Base-by-base conservation (phyloP, 352 stramenopile species). In the Aphanomyces invadans region DNA sequence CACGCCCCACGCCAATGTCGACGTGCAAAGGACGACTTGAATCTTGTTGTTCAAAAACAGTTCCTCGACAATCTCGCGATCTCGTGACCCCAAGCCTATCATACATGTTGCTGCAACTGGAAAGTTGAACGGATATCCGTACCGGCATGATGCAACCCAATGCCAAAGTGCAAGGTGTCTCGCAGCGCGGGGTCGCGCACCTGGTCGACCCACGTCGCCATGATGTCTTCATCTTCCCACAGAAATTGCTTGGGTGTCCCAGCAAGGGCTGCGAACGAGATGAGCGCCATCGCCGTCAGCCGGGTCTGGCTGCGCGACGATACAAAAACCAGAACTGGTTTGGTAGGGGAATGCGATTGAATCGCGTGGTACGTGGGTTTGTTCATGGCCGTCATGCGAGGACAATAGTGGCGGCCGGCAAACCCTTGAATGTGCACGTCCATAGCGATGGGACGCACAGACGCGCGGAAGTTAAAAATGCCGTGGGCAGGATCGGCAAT, bases 351-450 rank as follows among this genome's bases (percentile, higher is more conserved):
- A 69, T 99, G 88, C 45, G 97, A 78, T 71, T 97, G 94, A 60
- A 99, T 99, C 23, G 96, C 94, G 62, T 96, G 91, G 70, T 98
- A 99, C 4, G 92, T 98, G 4, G 97, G 97, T 56, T 99, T 99
- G 78, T 99, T 99, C 97, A 99, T 99, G 9, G 95, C 98, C 3
- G 95, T 92, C 97, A 99, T 99, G 17, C 96, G 80, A 21, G 95
- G 89, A 61, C 97, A 97, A 56, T 99, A 99, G 60, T 99, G 95
- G 36, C 96, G 92, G 32, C 97, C 96, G 0, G 95, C 87, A 63
- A 97, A 99, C 10, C 95, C 95, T 73, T 98, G 93, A 48, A 99
- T 92, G 66, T 98, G 95, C 25, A 98, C 89, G 42, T 97, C 83
- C 75, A 98, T 97, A 4, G 96, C 94, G 38, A 99, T 91, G 0